Evolutionary conservation across 306 rosid genomes (phyloP), one percentile per base, ranked within the genome.

Genomic region (Morella rubra): DNA sequence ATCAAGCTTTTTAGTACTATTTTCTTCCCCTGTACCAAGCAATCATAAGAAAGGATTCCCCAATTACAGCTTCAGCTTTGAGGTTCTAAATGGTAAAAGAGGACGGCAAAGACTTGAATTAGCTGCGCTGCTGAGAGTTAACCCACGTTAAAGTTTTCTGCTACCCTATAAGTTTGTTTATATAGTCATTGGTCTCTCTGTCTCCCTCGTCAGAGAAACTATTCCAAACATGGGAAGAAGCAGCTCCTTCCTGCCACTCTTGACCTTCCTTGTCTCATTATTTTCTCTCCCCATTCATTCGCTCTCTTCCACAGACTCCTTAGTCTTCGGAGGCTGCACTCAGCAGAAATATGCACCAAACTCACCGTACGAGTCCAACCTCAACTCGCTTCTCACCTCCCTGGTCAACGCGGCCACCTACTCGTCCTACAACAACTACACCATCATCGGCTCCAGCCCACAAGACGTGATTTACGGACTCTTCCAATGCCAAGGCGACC

Each of bases 401-500:
- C 84, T 95, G 0, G 87, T 87, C 22, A 95, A 95, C 93, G 90
- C 97, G 4, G 98, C 98, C 80, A 95, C 98, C 3, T 95, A 84
- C 89, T 73, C 93, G 11, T 46, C 96, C 86, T 90, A 90, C 91
- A 89, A 85, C 92, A 92, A 95, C 84, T 85, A 76, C 89, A 87
- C 97, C 76, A 76, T 95, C 81, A 44, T 82, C 10, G 92, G 88
- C 8, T 77, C 96, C 9, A 73, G 52, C 77, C 70, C 76, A 0
- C 82, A 59, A 40, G 98, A 90, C 84, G 73, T 81, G 24, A 79
- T 81, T 10, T 79, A 87, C 79, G 97, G 97, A 12, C 91, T 95
- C 79, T 90, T 84, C 91, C 98, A 95, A 73, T 95, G 98, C 84
- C 97, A 97, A 0, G 98, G 89, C 4, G 98, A 95, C 84, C 93